Percentiles rank a stretch among this genome's conserved stretches.
phyloP scores from a whole-genome alignment of 768 basidiomycete genomes.

The Mrakia blollopis region DNA sequence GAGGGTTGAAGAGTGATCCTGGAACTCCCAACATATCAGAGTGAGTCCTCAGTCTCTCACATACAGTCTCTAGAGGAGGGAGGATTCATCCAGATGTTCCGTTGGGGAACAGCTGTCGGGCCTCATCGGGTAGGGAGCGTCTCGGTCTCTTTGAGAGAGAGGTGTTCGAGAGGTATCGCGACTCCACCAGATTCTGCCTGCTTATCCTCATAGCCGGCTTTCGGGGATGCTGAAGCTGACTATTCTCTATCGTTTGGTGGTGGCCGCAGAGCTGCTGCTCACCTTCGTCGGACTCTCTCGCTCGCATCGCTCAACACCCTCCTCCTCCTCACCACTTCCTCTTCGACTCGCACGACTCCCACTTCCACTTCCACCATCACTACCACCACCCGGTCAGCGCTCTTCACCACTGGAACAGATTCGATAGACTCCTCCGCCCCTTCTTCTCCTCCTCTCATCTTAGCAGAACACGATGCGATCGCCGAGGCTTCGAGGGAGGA shows the following conservation, averaged over 20 bases:
- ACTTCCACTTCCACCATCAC: background rate
- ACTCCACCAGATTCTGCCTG: background rate
- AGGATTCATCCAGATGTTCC: too few species aligned
- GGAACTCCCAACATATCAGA: too few species aligned
- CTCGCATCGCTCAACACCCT: constrained; percentile 42
- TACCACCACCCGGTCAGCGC: background rate
- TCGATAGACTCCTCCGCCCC: background rate
- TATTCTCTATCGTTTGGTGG: background rate
- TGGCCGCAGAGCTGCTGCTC: constrained; percentile 39
- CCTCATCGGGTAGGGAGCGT: too few species aligned
- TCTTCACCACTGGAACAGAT: background rate
- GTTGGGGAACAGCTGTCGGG: too few species aligned
- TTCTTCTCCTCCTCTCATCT: background rate
- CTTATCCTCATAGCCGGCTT: background rate
- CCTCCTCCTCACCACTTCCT: constrained; percentile 36
- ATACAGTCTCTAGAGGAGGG: too few species aligned
- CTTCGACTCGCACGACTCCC: constrained; percentile 1
- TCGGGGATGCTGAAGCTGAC: background rate
- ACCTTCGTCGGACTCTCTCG: constrained; percentile 44
- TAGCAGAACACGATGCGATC: constrained; percentile 35
- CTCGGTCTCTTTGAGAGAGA: too few species aligned
- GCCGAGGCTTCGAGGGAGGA: constrained; percentile 34
- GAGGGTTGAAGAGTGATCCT: too few species aligned
- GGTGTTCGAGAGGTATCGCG: too few species aligned
- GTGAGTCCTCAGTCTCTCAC: too few species aligned